Percentiles rank a stretch among this genome's conserved stretches.
phyloP scores from a whole-genome alignment of 257 asterid species.

The Capsicum chinense region DNA sequence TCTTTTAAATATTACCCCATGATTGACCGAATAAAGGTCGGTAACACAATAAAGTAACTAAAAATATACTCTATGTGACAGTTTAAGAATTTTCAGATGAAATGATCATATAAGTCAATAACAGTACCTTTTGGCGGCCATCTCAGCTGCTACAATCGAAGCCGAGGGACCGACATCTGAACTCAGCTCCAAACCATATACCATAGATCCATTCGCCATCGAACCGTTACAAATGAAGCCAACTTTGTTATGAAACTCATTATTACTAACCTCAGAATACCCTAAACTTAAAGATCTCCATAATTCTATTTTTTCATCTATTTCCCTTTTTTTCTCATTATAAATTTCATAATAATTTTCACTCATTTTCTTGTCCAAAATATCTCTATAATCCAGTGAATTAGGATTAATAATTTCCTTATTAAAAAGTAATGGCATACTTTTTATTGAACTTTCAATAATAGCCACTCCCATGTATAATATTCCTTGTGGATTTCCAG shows the following conservation, averaged over 20 bases:
- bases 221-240: constrained; percentile 40
- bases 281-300: constrained; percentile 49
- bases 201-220: constrained; percentile 39
- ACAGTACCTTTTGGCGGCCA: constrained; percentile 47
- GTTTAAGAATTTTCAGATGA: not conserved
- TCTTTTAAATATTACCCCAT: not conserved
- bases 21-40: not conserved
- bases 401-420: constrained; percentile 34
- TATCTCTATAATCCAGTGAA: constrained; percentile 40
- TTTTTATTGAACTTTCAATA: constrained; percentile 54
- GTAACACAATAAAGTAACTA: not conserved
- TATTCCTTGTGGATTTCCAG: constrained; percentile 79
- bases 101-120: too few species aligned
- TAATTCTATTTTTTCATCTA: constrained; percentile 29
- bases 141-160: constrained; percentile 78
- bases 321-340: not conserved
- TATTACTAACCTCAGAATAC: constrained; percentile 25
- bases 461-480: constrained; percentile 67
- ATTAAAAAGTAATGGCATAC: constrained; percentile 52
- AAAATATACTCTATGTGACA: not conserved
- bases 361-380: constrained; percentile 30
- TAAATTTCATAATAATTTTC: not conserved
- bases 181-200: constrained; percentile 50
- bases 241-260: constrained; percentile 17
- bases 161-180: constrained; percentile 84